phyloP scores from a whole-genome alignment of 441 rosid genomes.

The Aquilaria agallochum region DNA sequence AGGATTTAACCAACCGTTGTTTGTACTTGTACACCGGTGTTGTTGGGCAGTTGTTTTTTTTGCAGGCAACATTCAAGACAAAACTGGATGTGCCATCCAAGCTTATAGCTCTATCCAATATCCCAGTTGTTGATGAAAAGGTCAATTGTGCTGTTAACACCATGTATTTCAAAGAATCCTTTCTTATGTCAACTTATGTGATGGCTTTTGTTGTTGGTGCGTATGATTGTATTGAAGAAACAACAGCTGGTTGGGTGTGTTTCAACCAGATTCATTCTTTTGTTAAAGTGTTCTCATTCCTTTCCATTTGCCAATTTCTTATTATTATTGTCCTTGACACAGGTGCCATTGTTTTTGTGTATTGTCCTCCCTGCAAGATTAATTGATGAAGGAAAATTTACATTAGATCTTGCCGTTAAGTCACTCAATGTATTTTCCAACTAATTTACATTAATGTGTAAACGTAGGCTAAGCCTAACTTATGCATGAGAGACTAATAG shows the following conservation, averaged over 20 bases:
- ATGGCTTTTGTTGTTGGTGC: slow-evolving; percentile 39
- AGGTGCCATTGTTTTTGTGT: slow-evolving; percentile 27
- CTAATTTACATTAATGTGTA: too few species aligned
- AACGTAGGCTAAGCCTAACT: too few species aligned
- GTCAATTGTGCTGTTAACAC: slow-evolving; percentile 23
- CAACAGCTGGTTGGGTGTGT: slow-evolving; percentile 24
- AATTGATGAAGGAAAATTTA: too few species aligned
- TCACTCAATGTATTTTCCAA: too few species aligned
- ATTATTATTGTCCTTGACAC: slow-evolving; percentile 1
- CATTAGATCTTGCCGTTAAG: too few species aligned
- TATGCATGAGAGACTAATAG: too few species aligned
- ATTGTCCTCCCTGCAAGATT: too few species aligned
- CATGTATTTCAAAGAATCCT: slow-evolving; percentile 33
- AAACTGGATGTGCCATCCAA: slow-evolving; percentile 23
- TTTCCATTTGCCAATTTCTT: neutral
- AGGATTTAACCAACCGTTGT: too few species aligned
- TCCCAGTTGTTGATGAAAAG: slow-evolving; percentile 34
- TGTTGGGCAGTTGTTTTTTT: neutral
- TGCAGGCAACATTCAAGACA: slow-evolving; percentile 37
- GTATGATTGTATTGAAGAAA: slow-evolving; percentile 32
- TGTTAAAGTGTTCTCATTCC: neutral
- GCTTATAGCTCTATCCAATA: slow-evolving; percentile 35
- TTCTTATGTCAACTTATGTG: slow-evolving; percentile 41
- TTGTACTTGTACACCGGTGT: too few species aligned
- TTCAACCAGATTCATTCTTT: neutral